A percentile compares a stretch with the other conserved stretches of the same genome.
phyloP scores from a whole-genome alignment of 371 early-diverging fungal genomes.

The Quaeritorhiza haematococci region DNA sequence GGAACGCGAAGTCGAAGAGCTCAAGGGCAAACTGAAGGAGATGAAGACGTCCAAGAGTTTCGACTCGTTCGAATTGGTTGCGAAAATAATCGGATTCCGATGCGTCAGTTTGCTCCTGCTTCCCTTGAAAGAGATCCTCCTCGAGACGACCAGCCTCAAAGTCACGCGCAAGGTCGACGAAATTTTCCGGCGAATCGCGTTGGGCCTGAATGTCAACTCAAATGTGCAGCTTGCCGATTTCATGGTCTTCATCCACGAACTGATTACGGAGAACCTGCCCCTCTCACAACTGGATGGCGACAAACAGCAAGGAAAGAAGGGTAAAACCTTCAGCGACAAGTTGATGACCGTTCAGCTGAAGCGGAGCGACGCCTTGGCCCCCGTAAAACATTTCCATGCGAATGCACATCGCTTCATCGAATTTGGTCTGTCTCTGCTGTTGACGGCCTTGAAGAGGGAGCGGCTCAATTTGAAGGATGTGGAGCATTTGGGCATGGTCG shows the following conservation, averaged over 20 bases:
- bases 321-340: constrained; percentile 16
- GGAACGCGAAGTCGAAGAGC: constrained; percentile 86
- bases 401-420: constrained; percentile 88
- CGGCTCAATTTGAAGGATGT: constrained; percentile 43
- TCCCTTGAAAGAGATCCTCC: constrained; percentile 83
- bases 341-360: constrained; percentile 71
- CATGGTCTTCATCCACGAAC: constrained; percentile 72
- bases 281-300: constrained; percentile 47
- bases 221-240: constrained; percentile 57
- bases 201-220: constrained; percentile 71
- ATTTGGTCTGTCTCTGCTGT: constrained; percentile 78
- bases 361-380: constrained; percentile 38
- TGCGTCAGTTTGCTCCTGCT: constrained; percentile 63
- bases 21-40: constrained; percentile 83
- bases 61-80: constrained; percentile 75
- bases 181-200: constrained; percentile 65
- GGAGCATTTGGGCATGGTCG: constrained; percentile 60
- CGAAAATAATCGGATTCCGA: constrained; percentile 59
- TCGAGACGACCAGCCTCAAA: constrained; percentile 73
- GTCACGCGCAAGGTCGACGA: constrained; percentile 72
- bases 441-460: constrained; percentile 62
- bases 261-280: constrained; percentile 78
- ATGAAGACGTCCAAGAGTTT: constrained; percentile 81
- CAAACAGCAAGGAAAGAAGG: constrained; percentile 25
- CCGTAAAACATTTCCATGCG: constrained; percentile 23